These are phyloP conservation scores for Candida stauntonica DNA, from an alignment of 805 yeast species.

Conservation along the genomic window DNA sequence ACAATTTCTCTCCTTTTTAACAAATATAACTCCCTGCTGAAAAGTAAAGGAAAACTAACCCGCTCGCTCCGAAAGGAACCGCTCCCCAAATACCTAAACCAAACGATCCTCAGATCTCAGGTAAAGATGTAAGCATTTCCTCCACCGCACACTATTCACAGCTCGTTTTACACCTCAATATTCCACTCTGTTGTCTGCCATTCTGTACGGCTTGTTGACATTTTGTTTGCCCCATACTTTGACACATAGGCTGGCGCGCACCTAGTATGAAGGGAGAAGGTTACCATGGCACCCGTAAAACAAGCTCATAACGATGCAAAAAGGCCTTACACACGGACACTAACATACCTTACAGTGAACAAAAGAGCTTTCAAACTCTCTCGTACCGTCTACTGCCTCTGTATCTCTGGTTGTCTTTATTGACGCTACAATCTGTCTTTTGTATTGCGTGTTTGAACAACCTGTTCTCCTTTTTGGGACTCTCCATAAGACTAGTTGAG, in stretches of 20 bases:
- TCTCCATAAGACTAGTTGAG: conserved; percentile 1
- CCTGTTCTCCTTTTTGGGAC: neutral
- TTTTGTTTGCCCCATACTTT: conserved; percentile 4
- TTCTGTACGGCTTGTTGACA: neutral
- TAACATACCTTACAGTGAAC: conserved; percentile 10
- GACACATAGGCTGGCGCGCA: conserved; percentile 2
- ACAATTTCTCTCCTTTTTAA: conserved; percentile 5
- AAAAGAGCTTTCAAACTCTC: conserved; percentile 7
- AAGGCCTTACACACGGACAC: neutral
- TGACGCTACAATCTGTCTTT: no score
- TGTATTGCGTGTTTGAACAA: conserved; percentile 5
- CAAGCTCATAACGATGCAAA: neutral
- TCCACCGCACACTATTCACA: neutral
- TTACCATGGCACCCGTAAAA: neutral
- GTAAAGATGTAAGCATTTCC: conserved; percentile 14
- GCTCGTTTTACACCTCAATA: neutral
- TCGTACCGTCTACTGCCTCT: conserved; percentile 14
- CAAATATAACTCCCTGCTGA: no score
- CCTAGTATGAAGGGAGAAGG: neutral
- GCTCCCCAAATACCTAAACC: neutral
- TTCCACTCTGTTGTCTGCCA: neutral
- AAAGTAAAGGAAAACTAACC: no score
- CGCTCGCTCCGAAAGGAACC: conserved; percentile 11
- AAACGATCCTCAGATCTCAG: conserved; percentile 14
- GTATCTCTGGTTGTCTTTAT: conserved; percentile 13